Evolutionary conservation across 169 alveolate genomes (phyloP).

Genomic region (Cryptosporidium canis): DNA sequence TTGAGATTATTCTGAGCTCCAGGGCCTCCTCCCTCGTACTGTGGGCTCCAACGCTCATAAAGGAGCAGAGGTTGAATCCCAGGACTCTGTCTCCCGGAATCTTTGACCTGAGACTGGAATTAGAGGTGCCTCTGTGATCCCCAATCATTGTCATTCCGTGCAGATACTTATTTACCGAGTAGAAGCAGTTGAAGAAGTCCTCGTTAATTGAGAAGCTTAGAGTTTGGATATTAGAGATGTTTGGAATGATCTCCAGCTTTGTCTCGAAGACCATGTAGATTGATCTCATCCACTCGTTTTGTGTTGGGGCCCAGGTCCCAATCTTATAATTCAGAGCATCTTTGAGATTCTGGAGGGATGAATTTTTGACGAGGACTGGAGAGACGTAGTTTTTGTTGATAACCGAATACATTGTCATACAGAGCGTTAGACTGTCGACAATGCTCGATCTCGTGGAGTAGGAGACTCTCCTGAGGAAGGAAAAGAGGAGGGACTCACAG

Average conservation of each 20-base stretch:
- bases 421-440: constrained; percentile 31
- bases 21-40: constrained; percentile 58
- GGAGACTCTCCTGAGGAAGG: constrained; percentile 32
- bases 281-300: constrained; percentile 68
- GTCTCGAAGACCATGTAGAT: constrained; percentile 43
- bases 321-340: constrained; percentile 32
- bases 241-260: constrained; percentile 30
- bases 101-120: neutral
- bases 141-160: constrained; percentile 9
- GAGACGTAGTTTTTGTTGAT: constrained; percentile 20
- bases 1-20: constrained; percentile 49
- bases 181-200: constrained; percentile 41
- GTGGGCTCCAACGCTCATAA: constrained; percentile 63
- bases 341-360: neutral
- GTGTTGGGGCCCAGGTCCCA: constrained; percentile 70
- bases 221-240: constrained; percentile 35
- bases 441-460: constrained; percentile 58
- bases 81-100: neutral
- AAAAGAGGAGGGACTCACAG: constrained; percentile 62
- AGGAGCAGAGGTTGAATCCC: constrained; percentile 35
- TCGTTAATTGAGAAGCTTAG: constrained; percentile 15
- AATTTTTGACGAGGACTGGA: constrained; percentile 36
- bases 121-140: neutral
- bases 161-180: constrained; percentile 27
- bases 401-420: constrained; percentile 49